phyloP scores from a whole-genome alignment of 345 rosid genomes.

The Euphorbia peplus region DNA sequence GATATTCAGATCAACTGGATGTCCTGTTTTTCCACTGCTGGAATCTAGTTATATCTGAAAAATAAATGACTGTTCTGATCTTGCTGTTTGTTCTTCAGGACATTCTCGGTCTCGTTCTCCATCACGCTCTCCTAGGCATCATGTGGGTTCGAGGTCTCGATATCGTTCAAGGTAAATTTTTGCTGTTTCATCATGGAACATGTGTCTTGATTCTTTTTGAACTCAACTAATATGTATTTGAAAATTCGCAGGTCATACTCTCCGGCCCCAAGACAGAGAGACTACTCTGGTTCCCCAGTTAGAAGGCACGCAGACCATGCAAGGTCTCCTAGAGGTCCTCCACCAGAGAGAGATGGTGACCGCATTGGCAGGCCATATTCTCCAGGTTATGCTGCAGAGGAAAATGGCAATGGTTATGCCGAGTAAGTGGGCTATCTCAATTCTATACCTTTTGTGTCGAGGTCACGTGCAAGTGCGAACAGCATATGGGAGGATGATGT shows the following conservation, averaged over 20 bases:
- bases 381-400: slow-evolving; percentile 48
- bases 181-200: slow-evolving; percentile 1
- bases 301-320: slow-evolving; percentile 62
- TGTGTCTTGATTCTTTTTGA: neutral
- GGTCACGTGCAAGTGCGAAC: no score
- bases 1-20: neutral
- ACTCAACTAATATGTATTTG: neutral
- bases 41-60: neutral
- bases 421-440: slow-evolving; percentile 41
- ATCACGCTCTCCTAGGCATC: slow-evolving; percentile 74
- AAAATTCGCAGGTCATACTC: slow-evolving; percentile 66
- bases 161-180: slow-evolving; percentile 72
- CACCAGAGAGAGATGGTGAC: slow-evolving; percentile 54
- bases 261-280: slow-evolving; percentile 59
- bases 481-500: no score
- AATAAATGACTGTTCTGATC: slow-evolving; percentile 8
- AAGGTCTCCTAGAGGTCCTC: slow-evolving; percentile 72
- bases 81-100: slow-evolving; percentile 39
- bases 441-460: neutral
- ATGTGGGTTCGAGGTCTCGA: slow-evolving; percentile 65
- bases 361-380: slow-evolving; percentile 57
- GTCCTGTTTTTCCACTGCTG: neutral
- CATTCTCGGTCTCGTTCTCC: slow-evolving; percentile 75
- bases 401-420: slow-evolving; percentile 44
- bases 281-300: slow-evolving; percentile 69